These are phyloP conservation scores for Schoenoplectus triqueter DNA, from an alignment of 202 grass and related monocot species.

Conservation along the genomic window DNA sequence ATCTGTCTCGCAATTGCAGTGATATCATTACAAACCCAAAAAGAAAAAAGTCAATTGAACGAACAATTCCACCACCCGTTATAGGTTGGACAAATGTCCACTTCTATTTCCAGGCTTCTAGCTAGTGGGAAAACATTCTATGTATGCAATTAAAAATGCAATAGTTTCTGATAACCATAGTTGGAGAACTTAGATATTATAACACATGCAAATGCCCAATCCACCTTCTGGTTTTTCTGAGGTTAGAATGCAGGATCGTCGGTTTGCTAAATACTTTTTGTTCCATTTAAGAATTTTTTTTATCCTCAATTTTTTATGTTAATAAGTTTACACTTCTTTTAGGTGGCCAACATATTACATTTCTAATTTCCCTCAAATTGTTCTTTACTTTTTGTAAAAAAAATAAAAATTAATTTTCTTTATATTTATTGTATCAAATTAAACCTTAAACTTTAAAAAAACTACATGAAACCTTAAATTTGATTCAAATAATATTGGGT, in stretches of 20 bases:
- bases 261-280: background rate
- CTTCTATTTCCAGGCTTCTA: background rate
- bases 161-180: background rate
- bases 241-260: background rate
- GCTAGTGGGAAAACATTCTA: conserved; percentile 6
- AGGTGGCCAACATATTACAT: background rate
- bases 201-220: background rate
- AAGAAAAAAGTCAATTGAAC: too few relatives aligned
- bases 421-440: background rate
- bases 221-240: background rate
- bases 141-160: background rate
- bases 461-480: background rate
- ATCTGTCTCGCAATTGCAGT: too few relatives aligned
- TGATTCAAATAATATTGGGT: background rate
- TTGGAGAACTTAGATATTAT: background rate
- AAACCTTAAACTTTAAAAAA: background rate
- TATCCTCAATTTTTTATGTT: background rate
- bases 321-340: background rate
- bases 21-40: too few relatives aligned
- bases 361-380: too few relatives aligned
- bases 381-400: background rate
- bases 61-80: background rate
- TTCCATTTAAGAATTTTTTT: background rate
- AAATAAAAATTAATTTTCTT: background rate
- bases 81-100: background rate